Evolutionary conservation across 495 filamentous ascomycete species (phyloP).

Genomic region (Hypoxylon lenormandii): DNA sequence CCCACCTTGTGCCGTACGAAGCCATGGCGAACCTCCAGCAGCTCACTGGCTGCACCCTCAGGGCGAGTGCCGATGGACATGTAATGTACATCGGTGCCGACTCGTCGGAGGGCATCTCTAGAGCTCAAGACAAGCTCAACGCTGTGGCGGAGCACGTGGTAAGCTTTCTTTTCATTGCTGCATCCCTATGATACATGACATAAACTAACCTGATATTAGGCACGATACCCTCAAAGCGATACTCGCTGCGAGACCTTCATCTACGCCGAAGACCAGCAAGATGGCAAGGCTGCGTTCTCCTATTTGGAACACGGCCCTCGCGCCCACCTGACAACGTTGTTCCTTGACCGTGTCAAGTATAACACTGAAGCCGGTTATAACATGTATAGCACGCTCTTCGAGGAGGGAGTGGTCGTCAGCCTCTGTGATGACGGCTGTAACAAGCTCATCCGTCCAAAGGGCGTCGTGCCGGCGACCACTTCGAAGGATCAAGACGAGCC

Average conservation of each 20-base stretch:
- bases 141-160: conserved; percentile 53
- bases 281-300: conserved; percentile 50
- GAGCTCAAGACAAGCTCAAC: conserved; percentile 53
- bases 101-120: conserved; percentile 29
- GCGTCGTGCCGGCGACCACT: conserved; percentile 32
- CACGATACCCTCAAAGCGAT: not conserved
- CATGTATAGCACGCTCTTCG: conserved; percentile 31
- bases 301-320: conserved; percentile 44
- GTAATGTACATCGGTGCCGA: conserved; percentile 54
- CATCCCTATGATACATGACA: not conserved
- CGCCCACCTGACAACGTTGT: conserved; percentile 22
- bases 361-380: not conserved
- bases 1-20: conserved; percentile 33
- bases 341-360: conserved; percentile 33
- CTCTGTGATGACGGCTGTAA: not conserved
- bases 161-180: conserved; percentile 36
- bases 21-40: conserved; percentile 38
- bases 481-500: not conserved
- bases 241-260: conserved; percentile 45
- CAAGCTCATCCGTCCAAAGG: not conserved
- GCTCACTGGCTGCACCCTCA: conserved; percentile 47
- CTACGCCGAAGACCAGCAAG: conserved; percentile 53
- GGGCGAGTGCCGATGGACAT: conserved; percentile 32
- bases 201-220: conserved; percentile 10
- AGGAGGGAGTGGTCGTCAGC: conserved; percentile 30